Base-by-base conservation (phyloP, 768 basidiomycete genomes). In the Leccinum subtestaceum region DNA sequence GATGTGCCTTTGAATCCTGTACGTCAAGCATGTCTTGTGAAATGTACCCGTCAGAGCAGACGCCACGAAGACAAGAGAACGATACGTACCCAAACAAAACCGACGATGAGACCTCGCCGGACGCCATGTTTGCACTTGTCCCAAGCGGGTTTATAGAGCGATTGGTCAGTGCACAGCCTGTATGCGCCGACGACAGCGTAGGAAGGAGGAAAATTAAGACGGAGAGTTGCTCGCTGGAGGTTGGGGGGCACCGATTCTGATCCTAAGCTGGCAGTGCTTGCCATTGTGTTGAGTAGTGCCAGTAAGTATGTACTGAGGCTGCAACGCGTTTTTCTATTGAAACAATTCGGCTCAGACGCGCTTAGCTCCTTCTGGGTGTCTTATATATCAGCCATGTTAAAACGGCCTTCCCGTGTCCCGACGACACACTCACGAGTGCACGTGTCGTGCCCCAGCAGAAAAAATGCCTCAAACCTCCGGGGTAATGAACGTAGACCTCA, bases 181-280 rank as follows among this genome's bases (percentile, higher is more conserved):
- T 95, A 96, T 17, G 86, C 81, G 0, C 94, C 94, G 0, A 97
- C 93, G 4, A 92, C 72, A 49, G 87, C 85, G 70, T 97, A 97
- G 3, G 87, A 86, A 0, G 94, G 91, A 0, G 92, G 86, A 63
- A 93, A 88, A 46, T 85, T 76, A 54, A 96, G 80, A 29, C 91
- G 81, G 11, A 80, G 70, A 1, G 78, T 77, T 0, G 88, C 84
- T n/a, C 82, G 76, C 27, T 75, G 72, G 10, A 90, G 79, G 23
- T 74, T 60, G 3, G 70, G 65, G 0, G 86, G 86, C 4, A 84
- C 45, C 12, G 45, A 68, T 47, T 80, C 62, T 17, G 52, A 54
- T 51, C 19, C 52, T 5, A 29, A 46, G 31, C 23, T 46, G 3
- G 11, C 1, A 32, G 32, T 46, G 4, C 49, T 34, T 11, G 53